A percentile compares a stretch with the other conserved stretches of the same genome.
phyloP scores from a whole-genome alignment of 2,329 filamentous ascomycete species.

The Coleophoma crateriformis region DNA sequence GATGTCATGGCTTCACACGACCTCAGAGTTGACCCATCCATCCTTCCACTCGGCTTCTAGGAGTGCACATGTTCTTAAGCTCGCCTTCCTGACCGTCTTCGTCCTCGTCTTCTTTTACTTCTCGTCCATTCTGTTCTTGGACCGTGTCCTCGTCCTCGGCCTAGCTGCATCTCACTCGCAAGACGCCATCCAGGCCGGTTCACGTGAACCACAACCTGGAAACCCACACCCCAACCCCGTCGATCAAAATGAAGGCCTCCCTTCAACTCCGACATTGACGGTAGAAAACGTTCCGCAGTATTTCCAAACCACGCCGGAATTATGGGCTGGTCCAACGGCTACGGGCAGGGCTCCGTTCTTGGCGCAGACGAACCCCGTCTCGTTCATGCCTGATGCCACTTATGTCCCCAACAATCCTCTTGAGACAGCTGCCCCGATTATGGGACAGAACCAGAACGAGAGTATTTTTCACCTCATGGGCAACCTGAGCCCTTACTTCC shows the following conservation, averaged over 20 bases:
- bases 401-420: slow-evolving; percentile 66
- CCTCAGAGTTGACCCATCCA: not conserved
- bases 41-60: not conserved
- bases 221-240: not conserved
- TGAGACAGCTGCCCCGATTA: slow-evolving; percentile 64
- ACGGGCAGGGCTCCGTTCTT: slow-evolving; percentile 66
- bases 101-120: slow-evolving; percentile 7
- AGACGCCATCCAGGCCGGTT: not conserved
- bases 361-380: slow-evolving; percentile 63
- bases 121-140: slow-evolving; percentile 11
- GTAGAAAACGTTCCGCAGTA: slow-evolving; percentile 49
- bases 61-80: slow-evolving; percentile 1
- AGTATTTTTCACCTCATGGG: slow-evolving; percentile 71
- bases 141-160: not conserved
- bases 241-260: not conserved
- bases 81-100: slow-evolving; percentile 1
- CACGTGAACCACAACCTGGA: too few relatives aligned
- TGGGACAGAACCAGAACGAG: slow-evolving; percentile 50
- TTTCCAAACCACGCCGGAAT: slow-evolving; percentile 55
- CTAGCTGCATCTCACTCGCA: not conserved
- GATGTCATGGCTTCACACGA: not conserved
- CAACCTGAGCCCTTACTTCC: slow-evolving; percentile 63
- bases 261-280: not conserved
- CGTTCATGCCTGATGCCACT: slow-evolving; percentile 50
- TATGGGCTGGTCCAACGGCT: slow-evolving; percentile 61